Evolutionary conservation across 2,329 filamentous ascomycete species (phyloP), one percentile per base, ranked within the genome.

Genomic region (Fusarium sp.): DNA sequence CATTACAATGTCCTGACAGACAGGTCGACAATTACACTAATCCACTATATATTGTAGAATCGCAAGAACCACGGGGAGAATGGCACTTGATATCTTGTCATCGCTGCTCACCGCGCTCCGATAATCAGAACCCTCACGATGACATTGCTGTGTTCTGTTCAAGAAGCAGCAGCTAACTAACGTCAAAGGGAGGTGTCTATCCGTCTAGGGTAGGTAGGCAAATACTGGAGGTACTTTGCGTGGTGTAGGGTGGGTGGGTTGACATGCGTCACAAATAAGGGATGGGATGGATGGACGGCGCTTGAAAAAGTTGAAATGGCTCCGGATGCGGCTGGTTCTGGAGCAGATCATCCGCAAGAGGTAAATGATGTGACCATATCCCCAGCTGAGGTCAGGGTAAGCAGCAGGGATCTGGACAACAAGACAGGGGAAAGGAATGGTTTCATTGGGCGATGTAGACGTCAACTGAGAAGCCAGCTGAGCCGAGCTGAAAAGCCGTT

Each of bases 401-500:
- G 48, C 45, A 68, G 54, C 71, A 70, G 45, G 54, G 66, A 71
- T 54, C 42, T 35, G 33, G 24, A 26, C 35, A 75, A 39, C 31
- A 59, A 26, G 54, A 57, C 69, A 78, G 69, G 74, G 74, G 54
- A 66, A n/a, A 20, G 22, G 36, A 28, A 26, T 26, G 13, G 20
- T 55, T 28, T 63, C 52, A 77, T 76, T 77, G 73, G 74, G 39
- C 48, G 59, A 66, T 39, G 36, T 36, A 58, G 45, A 47, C 44
- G 52, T 66, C 68, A 70, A 71, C 52, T 58, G 60, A 71, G 66
- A 67, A 65, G 55, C 58, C 59, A 77, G 75, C 75, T 76, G 75
- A 76, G 75, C 69, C 71, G 75, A 78, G 75, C 75, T 77, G 76
- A 78, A 76, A 77, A 78, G 76, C 76, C 76, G 76, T 78, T 78